Base-by-base conservation (phyloP, 805 yeast species). In the Spencermartinsiella europaea region DNA sequence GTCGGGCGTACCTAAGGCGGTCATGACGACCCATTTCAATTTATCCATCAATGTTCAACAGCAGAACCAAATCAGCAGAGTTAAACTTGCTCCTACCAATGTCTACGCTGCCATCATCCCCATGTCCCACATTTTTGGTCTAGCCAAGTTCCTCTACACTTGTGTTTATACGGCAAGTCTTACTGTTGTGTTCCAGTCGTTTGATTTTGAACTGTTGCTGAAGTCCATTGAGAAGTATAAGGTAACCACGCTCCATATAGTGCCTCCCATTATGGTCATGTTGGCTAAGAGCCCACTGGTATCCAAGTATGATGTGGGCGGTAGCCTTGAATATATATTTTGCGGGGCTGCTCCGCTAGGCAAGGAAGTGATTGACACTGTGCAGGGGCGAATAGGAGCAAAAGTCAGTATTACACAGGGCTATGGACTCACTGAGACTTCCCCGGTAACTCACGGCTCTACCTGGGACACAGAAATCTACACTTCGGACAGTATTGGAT, bases 1-100 rank as follows among this genome's bases (percentile, higher is more conserved):
- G 8, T 54, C 65, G 4, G 91, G 91, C 43, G 74, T 79, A 28
- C 89, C 93, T 49, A 85, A 85, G 68, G 93, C 91, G 55, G 95
- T 83, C 21, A 77, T 80, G 21, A 68, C 83, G 51, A 73, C 79
- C 21, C 91, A 85, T 54, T 61, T 60, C 39, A 81, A 80, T 53
- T 71, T 77, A 15, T 67, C 67, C 10, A 60, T 73, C 21, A 70
- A 70, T 45, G 56, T 63, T 2, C 39, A 52, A 21, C 59, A 55
- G 46, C 64, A 59, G 35, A 27, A 10, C 17, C 38, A 37, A 15
- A 20, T 45, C 14, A 25, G 33, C 15, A 14, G 22, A 16, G 41
- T 19, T 8, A 28, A 40, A 21, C 39, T 41, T 21, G 8, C 20
- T 7, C 17, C 49, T 3, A 35, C 21, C n/a, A 22, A 36, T 16